phyloP scores from a whole-genome alignment of 441 rosid genomes.

The Euphorbia celastroides region DNA sequence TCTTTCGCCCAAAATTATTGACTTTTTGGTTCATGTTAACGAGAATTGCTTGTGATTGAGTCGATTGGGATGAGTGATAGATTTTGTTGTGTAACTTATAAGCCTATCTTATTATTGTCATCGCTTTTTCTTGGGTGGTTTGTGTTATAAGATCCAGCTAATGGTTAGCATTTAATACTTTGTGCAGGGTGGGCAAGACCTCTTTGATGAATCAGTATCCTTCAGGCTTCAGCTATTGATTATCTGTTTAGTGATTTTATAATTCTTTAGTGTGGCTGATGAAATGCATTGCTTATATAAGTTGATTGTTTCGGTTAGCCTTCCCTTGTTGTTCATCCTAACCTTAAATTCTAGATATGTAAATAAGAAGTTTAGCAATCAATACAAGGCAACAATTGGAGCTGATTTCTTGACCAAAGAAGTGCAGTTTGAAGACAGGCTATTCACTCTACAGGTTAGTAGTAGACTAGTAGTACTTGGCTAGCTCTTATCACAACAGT shows the following conservation, averaged over 20 bases:
- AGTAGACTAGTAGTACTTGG: conserved; percentile 23
- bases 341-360: conserved; percentile 54
- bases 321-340: conserved; percentile 13
- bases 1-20: neutral
- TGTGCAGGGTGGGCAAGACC: conserved; percentile 79
- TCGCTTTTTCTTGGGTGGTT: neutral
- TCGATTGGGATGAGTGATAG: neutral
- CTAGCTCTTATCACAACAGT: neutral
- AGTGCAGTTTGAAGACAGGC: conserved; percentile 86
- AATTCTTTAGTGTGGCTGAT: neutral
- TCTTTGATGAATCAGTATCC: conserved; percentile 92
- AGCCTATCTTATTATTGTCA: neutral
- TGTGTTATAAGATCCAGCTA: neutral
- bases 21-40: neutral
- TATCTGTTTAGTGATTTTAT: conserved; percentile 4
- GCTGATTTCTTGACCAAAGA: conserved; percentile 81
- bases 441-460: conserved; percentile 79
- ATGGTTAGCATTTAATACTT: neutral
- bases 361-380: conserved; percentile 88
- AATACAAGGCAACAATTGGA: conserved; percentile 83
- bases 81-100: neutral
- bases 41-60: neutral
- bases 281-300: neutral
- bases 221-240: conserved; percentile 22
- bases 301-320: neutral